These are phyloP conservation scores for Neurospora pannonica DNA, from an alignment of 495 filamentous ascomycete species.

Conservation along the genomic window DNA sequence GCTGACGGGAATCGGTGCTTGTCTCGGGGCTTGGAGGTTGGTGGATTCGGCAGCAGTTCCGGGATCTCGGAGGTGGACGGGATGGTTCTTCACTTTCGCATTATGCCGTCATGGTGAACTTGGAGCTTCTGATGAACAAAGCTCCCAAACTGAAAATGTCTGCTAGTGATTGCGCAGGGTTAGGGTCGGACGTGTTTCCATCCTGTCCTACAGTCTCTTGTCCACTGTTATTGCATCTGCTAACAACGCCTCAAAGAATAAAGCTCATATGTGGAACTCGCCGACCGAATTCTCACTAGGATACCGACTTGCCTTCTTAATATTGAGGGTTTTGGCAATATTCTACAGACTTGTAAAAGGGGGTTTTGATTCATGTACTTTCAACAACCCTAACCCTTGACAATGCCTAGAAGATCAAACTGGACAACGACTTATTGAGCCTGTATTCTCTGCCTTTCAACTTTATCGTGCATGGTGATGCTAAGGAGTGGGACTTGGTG, in stretches of 20 bases:
- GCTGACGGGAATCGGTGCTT: slow-evolving; percentile 1
- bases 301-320: background rate
- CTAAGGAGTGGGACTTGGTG: background rate
- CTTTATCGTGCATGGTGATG: background rate
- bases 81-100: background rate
- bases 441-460: background rate
- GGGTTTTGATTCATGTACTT: background rate
- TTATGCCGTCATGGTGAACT: background rate
- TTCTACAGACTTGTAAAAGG: background rate
- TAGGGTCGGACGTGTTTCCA: slow-evolving; percentile 10
- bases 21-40: slow-evolving; percentile 5
- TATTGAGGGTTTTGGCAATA: background rate
- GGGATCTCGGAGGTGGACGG: background rate
- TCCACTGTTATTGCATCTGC: background rate
- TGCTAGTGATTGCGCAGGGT: slow-evolving; percentile 7
- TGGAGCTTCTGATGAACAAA: background rate
- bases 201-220: background rate
- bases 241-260: background rate
- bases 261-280: background rate
- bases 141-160: background rate
- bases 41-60: background rate
- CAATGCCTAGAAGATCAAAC: background rate
- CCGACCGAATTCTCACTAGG: background rate
- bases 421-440: background rate
- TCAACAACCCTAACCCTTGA: background rate